Base-by-base conservation (phyloP, 1,284 basidiomycete genomes). In the Moesziomyces parantarcticus region DNA sequence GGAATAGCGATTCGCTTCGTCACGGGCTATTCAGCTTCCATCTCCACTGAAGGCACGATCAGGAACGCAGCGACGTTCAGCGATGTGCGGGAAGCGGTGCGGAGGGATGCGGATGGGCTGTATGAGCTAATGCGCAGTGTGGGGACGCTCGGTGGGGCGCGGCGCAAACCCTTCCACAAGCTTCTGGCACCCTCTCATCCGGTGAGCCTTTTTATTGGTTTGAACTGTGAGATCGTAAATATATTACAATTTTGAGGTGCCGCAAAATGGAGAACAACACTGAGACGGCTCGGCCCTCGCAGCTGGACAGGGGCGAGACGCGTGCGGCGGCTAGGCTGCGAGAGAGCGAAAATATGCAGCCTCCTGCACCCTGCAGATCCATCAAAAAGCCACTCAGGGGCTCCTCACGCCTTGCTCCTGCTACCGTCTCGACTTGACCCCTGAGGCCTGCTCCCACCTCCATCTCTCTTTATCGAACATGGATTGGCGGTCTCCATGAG, bases 351-450 rank as follows among this genome's bases (percentile, higher is more conserved):
- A 44, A 36, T 25, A 34, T 55, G 59, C 55, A 58, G 29, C 29
- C 29, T 32, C 29, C 29, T 58, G 56, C 56, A 55, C 51, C 36
- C 51, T 65, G 58, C 53, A 60, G 58, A 60, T 61, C 58, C 39
- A 9, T 45, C 25, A 13, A 14, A 14, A 51, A 63, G 52, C 46
- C 54, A 49, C 58, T 66, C 57, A 56, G 56, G 62, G 58, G 57
- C 41, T 32, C 29, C 13, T 32, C 29, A 13, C 29, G 13, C 11
- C n/a, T n/a, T n/a, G n/a, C n/a, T n/a, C n/a, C n/a, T n/a, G n/a
- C n/a, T n/a, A n/a, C n/a, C n/a, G n/a, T n/a, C n/a, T n/a, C n/a
- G n/a, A n/a, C n/a, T n/a, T n/a, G n/a, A n/a, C n/a, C n/a, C n/a
- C n/a, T n/a, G n/a, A n/a, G n/a, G 29, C 29, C 29, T 29, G 29